A percentile compares a stretch with the other conserved stretches of the same genome.
phyloP scores from a whole-genome alignment of 2,329 filamentous ascomycete genomes.

The Lecanicillium sp. region DNA sequence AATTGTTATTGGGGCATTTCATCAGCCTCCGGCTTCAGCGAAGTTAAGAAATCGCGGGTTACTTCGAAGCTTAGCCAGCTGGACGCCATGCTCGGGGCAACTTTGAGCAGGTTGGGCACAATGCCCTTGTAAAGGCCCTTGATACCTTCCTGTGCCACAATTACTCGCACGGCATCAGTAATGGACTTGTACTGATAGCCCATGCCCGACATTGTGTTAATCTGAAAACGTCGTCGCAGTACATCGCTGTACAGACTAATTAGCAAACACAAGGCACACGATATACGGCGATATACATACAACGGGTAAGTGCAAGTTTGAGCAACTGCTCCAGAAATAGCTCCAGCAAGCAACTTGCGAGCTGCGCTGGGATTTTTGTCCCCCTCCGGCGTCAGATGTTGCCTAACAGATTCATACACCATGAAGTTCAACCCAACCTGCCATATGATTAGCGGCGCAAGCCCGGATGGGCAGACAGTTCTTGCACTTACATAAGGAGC shows the following conservation, averaged over 20 bases:
- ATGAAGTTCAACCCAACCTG: slow-evolving; percentile 96
- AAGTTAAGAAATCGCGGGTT: slow-evolving; percentile 76
- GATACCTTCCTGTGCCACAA: slow-evolving; percentile 75
- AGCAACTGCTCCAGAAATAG: slow-evolving; percentile 90
- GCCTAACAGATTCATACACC: slow-evolving; percentile 87
- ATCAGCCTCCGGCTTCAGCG: slow-evolving; percentile 40
- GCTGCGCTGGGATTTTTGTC: slow-evolving; percentile 71
- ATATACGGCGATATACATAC: slow-evolving; percentile 42
- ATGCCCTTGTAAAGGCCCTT: slow-evolving; percentile 92
- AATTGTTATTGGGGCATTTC: slow-evolving; percentile 8
- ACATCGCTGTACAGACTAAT: slow-evolving; percentile 59
- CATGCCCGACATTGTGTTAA: slow-evolving; percentile 99
- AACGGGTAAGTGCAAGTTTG: slow-evolving; percentile 99
- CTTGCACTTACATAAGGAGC: slow-evolving; percentile 68
- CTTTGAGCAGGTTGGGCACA: slow-evolving; percentile 89
- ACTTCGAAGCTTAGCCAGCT: slow-evolving; percentile 98
- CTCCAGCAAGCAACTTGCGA: slow-evolving; percentile 82
- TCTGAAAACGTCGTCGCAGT: slow-evolving; percentile 86
- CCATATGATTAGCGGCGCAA: no score
- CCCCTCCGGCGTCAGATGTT: slow-evolving; percentile 78
- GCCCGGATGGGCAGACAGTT: no score
- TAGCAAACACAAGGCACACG: slow-evolving; percentile 8
- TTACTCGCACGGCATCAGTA: slow-evolving; percentile 72
- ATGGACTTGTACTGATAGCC: slow-evolving; percentile 92
- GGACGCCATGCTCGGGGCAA: slow-evolving; percentile 96